Evolutionary conservation across 345 rosid species (phyloP), one percentile per base, ranked within the genome.

Genomic region (Cardamine chenopodiifolia): DNA sequence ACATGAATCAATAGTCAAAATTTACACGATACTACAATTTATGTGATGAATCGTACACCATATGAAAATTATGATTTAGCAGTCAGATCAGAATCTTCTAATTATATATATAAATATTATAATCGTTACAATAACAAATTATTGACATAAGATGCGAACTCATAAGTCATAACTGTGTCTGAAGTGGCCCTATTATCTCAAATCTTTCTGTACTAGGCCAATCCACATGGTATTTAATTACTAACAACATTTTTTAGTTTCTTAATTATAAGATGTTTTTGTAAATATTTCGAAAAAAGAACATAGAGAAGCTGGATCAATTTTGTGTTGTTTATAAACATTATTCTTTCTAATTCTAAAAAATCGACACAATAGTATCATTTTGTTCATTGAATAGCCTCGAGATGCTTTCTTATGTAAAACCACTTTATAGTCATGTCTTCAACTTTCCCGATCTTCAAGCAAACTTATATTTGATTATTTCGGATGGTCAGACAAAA

Each of bases 391-490:
- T 63, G 31, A 40, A 64, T 59, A 64, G 45, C 76, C 80, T 77
- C 76, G 80, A 70, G 80, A 76, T 76, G 80, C 75, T 70, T 63
- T 37, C 57, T 62, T 40, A 62, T 42, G 59, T 53, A 56, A 63
- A 76, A 42, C 13, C 5, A 68, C 79, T 70, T 70, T 70, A 56
- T 35, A 63, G 66, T 70, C 35, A 37, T 71, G 72, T 71, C 62
- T 59, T 55, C 76, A 64, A 56, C 80, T 77, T 77, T 71, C 76
- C 72, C 80, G 48, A 70, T 77, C 76, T 77, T 65, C 76, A 77
- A 77, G 80, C 80, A 77, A 71, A 77, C 72, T 64, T 37, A 48
- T 64, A 49, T 64, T 55, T 76, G 70, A 76, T 70, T 75, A 69
- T 61, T 68, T n/a, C 17, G 53, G 47, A 76, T 62, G 59, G 66